Base-by-base conservation (phyloP, 345 rosid species). In the Populus euphratica region DNA sequence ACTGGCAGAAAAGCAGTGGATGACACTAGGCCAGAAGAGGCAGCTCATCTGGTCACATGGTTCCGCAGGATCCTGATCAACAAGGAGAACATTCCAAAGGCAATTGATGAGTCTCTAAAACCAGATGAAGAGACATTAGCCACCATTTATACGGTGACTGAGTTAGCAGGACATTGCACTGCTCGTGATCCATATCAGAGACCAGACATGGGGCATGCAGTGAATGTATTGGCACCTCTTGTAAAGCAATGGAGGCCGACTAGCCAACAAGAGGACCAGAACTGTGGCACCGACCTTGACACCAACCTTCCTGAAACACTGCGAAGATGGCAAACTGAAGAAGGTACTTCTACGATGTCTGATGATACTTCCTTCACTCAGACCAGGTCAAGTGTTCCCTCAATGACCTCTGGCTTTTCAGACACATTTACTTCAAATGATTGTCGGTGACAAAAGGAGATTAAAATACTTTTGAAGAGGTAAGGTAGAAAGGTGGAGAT, bases 231-330 rank as follows among this genome's bases (percentile, higher is more conserved):
- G 62, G 69, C 69, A 7, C 74, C 83, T 54, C 77, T 81, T 31
- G 83, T 96, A 49, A 92, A 96, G 86, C 93, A 88, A 33, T 96
- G 99, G 99, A 94, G 85, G 81, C 98, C 99, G 7, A 38, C 91
- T 25, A 73, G 72, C 75, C 89, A 85, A 25, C 93, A 89, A 64
- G 96, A 90, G 69, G 99, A 92, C 23, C 94, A 88, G 68, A 73
- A 82, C 76, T 80, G 47, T 0, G 94, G 93, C 71, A 83, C 88
- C 70, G 91, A 91, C 84, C 89, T 88, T 61, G 83, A 88, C 80
- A 87, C 90, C 93, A 91, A 90, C 86, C 97, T 96, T 36, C 93
- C 97, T 14, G 92, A 94, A 85, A 94, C 90, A 49, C 69, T 96
- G 76, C 88, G 83, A 72, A 90, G 94, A 86, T 96, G 99, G 98